phyloP scores from a whole-genome alignment of 306 rosid species.

The Vigna trinervia region DNA sequence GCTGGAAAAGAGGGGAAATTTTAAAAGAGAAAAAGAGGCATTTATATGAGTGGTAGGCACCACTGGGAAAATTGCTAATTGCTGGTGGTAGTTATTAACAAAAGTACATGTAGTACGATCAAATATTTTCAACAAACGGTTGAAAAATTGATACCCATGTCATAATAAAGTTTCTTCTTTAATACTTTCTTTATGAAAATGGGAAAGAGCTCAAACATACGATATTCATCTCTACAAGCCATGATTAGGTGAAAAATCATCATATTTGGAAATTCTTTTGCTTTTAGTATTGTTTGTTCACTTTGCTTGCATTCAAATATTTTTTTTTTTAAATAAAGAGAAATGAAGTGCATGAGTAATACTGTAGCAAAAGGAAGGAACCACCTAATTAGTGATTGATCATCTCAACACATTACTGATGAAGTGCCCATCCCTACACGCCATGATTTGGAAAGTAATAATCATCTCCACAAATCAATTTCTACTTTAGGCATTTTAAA shows the following conservation, averaged over 20 bases:
- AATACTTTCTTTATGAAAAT: conserved; percentile 9
- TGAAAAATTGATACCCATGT: conserved; percentile 23
- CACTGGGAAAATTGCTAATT: conserved; percentile 27
- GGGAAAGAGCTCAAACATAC: neutral
- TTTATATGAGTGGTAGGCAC: neutral
- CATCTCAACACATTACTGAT: conserved; percentile 23
- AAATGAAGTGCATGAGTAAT: neutral
- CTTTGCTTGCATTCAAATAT: neutral
- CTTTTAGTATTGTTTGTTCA: neutral
- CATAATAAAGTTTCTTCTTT: neutral
- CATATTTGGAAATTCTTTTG: neutral
- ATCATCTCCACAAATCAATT: conserved; percentile 3
- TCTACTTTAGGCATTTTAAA: neutral
- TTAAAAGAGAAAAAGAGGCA: neutral
- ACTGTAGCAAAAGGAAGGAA: conserved; percentile 28
- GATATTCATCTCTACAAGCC: neutral
- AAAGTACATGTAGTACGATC: conserved; percentile 44
- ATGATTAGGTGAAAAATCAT: neutral
- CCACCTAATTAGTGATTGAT: conserved; percentile 26
- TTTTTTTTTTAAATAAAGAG: neutral
- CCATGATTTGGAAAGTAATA: conserved; percentile 7
- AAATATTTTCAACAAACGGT: conserved; percentile 17
- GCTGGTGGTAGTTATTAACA: conserved; percentile 26
- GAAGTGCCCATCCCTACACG: neutral
- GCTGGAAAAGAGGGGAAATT: neutral